Conservation (phyloP, 768 basidiomycete species). For the Suillus discolor region DNA sequence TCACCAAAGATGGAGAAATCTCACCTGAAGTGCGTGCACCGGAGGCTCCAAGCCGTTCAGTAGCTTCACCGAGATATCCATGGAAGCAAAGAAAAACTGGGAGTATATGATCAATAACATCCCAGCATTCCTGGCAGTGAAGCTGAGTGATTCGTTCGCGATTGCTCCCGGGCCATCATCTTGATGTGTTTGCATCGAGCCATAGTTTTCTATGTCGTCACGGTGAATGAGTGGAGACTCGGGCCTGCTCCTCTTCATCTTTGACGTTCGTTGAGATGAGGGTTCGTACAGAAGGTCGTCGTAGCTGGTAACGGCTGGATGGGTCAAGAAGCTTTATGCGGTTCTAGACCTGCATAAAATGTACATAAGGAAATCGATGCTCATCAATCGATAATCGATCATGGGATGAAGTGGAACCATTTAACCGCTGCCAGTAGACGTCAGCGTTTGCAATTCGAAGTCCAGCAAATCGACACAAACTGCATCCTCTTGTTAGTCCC, state of each 20-base stretch:
- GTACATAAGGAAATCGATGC: neutral
- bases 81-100: constrained; percentile 61
- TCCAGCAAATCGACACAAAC: neutral
- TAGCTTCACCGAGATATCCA: constrained; percentile 65
- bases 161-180: neutral
- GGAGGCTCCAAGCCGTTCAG: constrained; percentile 59
- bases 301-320: neutral
- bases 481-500: neutral
- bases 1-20: constrained; percentile 10
- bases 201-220: constrained; percentile 1
- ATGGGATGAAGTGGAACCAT: neutral
- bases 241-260: neutral
- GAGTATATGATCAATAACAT: constrained; percentile 57
- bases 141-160: neutral
- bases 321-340: neutral
- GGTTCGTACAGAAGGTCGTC: neutral
- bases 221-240: neutral
- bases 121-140: constrained; percentile 49
- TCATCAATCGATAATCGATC: neutral
- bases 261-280: neutral
- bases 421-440: neutral
- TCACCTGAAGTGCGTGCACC: constrained; percentile 58
- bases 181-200: neutral
- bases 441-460: no score
- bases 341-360: neutral